Evolutionary conservation across 2,329 filamentous ascomycete species (phyloP), one percentile per base, ranked within the genome.

Genomic region (Clonostachys sp.): DNA sequence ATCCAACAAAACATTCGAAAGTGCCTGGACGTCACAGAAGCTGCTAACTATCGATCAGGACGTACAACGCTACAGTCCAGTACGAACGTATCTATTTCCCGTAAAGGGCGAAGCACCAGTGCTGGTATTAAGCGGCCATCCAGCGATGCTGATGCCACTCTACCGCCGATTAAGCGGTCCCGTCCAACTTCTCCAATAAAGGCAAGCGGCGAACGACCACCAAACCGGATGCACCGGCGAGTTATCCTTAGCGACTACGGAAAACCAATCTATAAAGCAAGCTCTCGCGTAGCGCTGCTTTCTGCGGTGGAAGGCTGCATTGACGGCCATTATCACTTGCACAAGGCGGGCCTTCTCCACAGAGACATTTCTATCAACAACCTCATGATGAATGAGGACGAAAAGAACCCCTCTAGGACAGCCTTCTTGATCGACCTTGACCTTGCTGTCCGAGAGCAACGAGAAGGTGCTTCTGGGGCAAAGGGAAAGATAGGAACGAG

Each of bases 301-400:
- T 48, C 59, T 44, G 65, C 59, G 9, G 44, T 74, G 1, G 61
- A 65, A 47, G 53, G 55, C 45, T 70, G 63, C 45, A 66, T 74
- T 49, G 35, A 64, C 48, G 66, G 65, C 2, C 58, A 72, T 48
- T 51, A 68, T 51, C 70, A 62, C n/a, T 55, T 66, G 24, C 54
- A 59, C 35, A 53, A 61, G 42, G 60, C 61, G 30, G 63, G 66
- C 18, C 18, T 20, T 48, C 61, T 74, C 39, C 63, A 74, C 41
- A 51, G 67, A 52, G 68, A 75, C 50, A 67, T 76, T 36, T 75
- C 68, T 2, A 61, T 67, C 24, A 64, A 67, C 42, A 76, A 76
- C 50, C 61, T 77, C 12, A 68, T 76, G 53, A 64, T 77, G 4
- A 74, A 74, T 51, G 60, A 75, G 50, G 64, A 74, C 13, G 46